Base-by-base conservation (phyloP, 495 filamentous ascomycete genomes). In the Rusavskia elegans region DNA sequence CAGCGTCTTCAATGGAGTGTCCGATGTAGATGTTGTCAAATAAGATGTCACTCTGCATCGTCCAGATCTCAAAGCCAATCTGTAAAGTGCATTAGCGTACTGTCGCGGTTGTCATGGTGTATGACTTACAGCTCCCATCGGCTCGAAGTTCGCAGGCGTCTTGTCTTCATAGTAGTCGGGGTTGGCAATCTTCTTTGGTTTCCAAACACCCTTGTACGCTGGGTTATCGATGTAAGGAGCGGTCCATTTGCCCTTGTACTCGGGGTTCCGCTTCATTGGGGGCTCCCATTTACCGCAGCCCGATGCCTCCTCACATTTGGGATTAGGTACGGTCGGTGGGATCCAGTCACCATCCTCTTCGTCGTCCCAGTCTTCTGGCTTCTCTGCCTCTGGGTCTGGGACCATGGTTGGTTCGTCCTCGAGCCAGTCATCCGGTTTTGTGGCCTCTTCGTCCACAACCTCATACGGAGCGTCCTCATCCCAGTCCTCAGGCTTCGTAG, bases 21-120 rank as follows among this genome's bases (percentile, higher is more conserved):
- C 93, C 93, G 69, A 99, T 84, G 79, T 97, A 99, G 78, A 99
- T 88, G 82, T 99, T 99, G 80, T 97, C 88, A 63, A 99, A 99
- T 60, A 96, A 82, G 57, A 97, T 95, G 67, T 96, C 85, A 68
- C 82, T 93, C 66, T 95, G 92, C 92, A 98, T 98, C 61, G 93
- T 97, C 92, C 92, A 98, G 71, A 98, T 86, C 71, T 97, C 93
- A 61, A 95, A 96, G 60, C 92, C 90, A 73, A 96, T 87, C 82
- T 87, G 63, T 39, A 50, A 36, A 44, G 20, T 29, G 54, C 32
- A 54, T 67, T 59, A 66, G 39, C 23, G 49, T 19, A 2, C 8
- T 3, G 39, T 11, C 39, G n/a, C 20, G 8, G 8, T 8, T 9
- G 3, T 17, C 20, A 3, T 8, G 7, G 1, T 11, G 20, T 10